Conservation (phyloP, 2,329 filamentous ascomycete genomes). For the Gliomastix tumulicola region DNA sequence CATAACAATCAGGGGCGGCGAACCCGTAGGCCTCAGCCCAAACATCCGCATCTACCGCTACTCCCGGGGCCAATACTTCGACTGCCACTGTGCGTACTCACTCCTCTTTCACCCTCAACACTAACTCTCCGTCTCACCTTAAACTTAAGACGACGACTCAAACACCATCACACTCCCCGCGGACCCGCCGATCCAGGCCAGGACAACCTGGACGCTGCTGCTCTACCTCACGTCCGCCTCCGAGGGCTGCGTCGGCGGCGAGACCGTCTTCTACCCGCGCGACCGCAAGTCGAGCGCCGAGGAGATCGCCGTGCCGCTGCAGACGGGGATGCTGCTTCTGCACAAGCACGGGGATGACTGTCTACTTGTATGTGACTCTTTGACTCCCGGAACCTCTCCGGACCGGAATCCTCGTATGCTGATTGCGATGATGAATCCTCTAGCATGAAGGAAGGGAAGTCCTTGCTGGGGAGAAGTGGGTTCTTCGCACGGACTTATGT, state of each 20-base stretch:
- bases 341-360: conserved; percentile 89
- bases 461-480: conserved; percentile 78
- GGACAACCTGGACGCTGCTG: conserved; percentile 85
- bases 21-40: conserved; percentile 76
- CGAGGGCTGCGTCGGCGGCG: conserved; percentile 74
- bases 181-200: conserved; percentile 19
- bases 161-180: conserved; percentile 58
- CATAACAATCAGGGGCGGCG: conserved; percentile 66
- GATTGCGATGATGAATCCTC: conserved; percentile 1
- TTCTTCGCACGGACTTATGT: conserved; percentile 77
- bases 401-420: no score
- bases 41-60: conserved; percentile 91
- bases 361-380: conserved; percentile 44
- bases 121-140: neutral
- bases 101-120: neutral
- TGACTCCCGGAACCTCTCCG: neutral
- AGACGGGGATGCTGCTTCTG: conserved; percentile 79
- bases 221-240: conserved; percentile 74
- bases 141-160: conserved; percentile 90
- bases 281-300: conserved; percentile 48
- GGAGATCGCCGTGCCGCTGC: conserved; percentile 65
- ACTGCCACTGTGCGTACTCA: conserved; percentile 71
- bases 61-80: conserved; percentile 80
- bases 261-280: conserved; percentile 86
- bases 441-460: conserved; percentile 81